These are phyloP conservation scores for Seminavis robusta DNA, from an alignment of 108 stramenopile species.

Conservation along the genomic window DNA sequence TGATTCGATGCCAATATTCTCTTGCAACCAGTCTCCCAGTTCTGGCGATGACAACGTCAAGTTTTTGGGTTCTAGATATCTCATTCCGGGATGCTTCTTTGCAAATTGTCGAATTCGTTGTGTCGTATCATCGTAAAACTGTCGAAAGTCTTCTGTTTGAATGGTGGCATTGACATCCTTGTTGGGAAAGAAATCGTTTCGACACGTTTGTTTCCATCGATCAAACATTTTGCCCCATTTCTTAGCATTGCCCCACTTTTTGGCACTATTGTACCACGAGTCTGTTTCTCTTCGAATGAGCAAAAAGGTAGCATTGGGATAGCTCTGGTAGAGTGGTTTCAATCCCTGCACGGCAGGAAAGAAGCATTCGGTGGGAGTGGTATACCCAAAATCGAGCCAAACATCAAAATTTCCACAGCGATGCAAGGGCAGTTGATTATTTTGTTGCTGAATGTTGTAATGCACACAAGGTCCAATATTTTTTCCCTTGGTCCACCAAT, in stretches of 20 bases:
- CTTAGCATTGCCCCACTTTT: constrained; percentile 8
- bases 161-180: background rate
- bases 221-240: too few species aligned
- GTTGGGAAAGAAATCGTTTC: too few species aligned
- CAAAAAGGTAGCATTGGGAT: constrained; percentile 14
- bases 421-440: constrained; percentile 3
- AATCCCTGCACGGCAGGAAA: constrained; percentile 11
- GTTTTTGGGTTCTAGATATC: constrained; percentile 45
- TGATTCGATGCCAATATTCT: constrained; percentile 31
- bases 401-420: constrained; percentile 13
- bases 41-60: constrained; percentile 32
- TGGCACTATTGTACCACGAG: constrained; percentile 5
- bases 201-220: too few species aligned
- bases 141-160: background rate
- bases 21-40: constrained; percentile 29
- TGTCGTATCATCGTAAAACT: constrained; percentile 47
- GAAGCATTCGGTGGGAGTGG: constrained; percentile 7
- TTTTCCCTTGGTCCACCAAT: constrained; percentile 1
- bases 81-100: constrained; percentile 35
- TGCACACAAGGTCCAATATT: background rate
- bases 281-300: constrained; percentile 3
- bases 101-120: constrained; percentile 50
- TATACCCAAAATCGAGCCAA: constrained; percentile 5
- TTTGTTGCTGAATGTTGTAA: constrained; percentile 2
- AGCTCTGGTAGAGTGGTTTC: constrained; percentile 4